Percentiles rank a stretch among this genome's conserved stretches.
Evolutionary conservation across 768 basidiomycete genomes (phyloP).

Genomic region (Podaxis sp.): DNA sequence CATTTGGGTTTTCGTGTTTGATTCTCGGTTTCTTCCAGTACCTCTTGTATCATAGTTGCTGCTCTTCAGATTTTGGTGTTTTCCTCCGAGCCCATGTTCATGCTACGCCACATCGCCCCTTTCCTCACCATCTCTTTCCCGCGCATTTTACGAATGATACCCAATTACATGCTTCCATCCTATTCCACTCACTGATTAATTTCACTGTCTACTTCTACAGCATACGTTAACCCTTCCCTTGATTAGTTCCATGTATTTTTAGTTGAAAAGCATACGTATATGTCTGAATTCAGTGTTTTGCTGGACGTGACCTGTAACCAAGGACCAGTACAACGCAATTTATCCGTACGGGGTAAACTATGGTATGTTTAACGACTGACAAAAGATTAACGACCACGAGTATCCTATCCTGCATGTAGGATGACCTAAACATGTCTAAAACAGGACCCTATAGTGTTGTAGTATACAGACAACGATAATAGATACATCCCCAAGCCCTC

Average conservation of each 20-base stretch:
- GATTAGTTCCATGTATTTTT: conserved; percentile 5
- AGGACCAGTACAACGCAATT: not conserved
- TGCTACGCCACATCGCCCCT: not conserved
- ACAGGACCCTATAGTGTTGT: not conserved
- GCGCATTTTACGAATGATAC: not conserved
- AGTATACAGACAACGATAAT: not conserved
- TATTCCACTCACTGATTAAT: not conserved
- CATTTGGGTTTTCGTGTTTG: not conserved
- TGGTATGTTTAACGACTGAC: not conserved
- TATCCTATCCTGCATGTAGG: not conserved
- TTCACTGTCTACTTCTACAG: not conserved
- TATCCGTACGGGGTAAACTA: not conserved
- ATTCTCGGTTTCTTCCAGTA: not conserved
- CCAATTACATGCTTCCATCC: not conserved
- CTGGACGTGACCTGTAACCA: not conserved
- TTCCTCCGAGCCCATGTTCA: not conserved
- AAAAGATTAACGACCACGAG: not conserved
- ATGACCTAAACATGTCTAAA: not conserved
- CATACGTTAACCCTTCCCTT: not conserved
- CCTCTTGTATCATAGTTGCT: conserved; percentile 4
- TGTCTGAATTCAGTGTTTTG: not conserved
- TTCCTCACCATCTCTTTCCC: not conserved
- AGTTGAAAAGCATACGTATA: not conserved
- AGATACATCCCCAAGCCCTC: not conserved
- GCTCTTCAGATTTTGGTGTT: not conserved